These are phyloP conservation scores for Pezicula carpinea DNA, from an alignment of 2,329 filamentous ascomycete species.

Conservation along the genomic window DNA sequence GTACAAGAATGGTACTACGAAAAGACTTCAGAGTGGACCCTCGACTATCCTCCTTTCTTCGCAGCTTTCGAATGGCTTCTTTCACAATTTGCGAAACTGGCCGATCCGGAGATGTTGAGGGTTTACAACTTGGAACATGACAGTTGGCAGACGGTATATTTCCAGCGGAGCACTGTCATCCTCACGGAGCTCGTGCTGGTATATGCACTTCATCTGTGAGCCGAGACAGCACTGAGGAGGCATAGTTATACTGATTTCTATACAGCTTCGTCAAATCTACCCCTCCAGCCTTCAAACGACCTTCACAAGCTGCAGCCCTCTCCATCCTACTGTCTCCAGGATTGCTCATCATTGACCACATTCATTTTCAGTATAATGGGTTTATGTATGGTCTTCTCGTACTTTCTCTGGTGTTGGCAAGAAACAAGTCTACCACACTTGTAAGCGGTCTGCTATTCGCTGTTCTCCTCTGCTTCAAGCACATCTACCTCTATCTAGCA, in stretches of 20 bases:
- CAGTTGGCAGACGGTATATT: slow-evolving; percentile 91
- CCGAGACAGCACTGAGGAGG: slow-evolving; percentile 2
- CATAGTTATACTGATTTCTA: slow-evolving; percentile 16
- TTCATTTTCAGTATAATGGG: slow-evolving; percentile 99
- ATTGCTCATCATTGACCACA: slow-evolving; percentile 94
- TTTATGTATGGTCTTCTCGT: slow-evolving; percentile 90
- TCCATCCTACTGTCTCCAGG: slow-evolving; percentile 90
- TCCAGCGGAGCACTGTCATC: slow-evolving; percentile 87
- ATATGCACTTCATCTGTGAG: slow-evolving; percentile 73
- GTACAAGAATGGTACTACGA: slow-evolving; percentile 93
- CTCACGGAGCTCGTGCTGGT: slow-evolving; percentile 77
- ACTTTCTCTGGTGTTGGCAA: slow-evolving; percentile 78
- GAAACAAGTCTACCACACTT: slow-evolving; percentile 69
- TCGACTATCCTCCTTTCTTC: slow-evolving; percentile 98
- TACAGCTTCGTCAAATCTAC: slow-evolving; percentile 70
- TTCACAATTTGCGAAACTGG: slow-evolving; percentile 71
- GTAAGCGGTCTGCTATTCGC: slow-evolving; percentile 81
- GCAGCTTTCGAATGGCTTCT: slow-evolving; percentile 94
- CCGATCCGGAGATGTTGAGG: slow-evolving; percentile 77
- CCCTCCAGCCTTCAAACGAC: slow-evolving; percentile 58
- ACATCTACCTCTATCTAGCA: slow-evolving; percentile 95
- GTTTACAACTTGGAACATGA: slow-evolving; percentile 79
- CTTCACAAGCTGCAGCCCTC: slow-evolving; percentile 80
- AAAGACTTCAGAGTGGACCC: slow-evolving; percentile 97
- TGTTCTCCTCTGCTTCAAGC: slow-evolving; percentile 84